These are phyloP conservation scores for Magnusiomyces suaveolens DNA, from an alignment of 1,139 yeast species.

Conservation along the genomic window DNA sequence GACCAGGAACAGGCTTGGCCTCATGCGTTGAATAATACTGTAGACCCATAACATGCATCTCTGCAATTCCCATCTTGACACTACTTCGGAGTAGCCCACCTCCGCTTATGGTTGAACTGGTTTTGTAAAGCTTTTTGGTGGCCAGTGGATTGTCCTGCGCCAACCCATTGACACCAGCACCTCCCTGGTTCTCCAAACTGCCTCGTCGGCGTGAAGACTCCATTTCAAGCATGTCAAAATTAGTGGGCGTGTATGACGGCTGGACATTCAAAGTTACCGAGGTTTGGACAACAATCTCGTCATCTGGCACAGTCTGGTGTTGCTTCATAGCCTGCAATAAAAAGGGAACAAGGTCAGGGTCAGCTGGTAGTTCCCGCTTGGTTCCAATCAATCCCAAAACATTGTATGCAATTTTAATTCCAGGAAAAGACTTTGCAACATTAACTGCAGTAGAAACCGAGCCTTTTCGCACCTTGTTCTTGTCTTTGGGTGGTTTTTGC, in stretches of 20 bases:
- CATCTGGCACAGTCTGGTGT: background rate
- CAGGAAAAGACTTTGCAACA: background rate
- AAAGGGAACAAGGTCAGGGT: background rate
- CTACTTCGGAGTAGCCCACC: slow-evolving; percentile 7
- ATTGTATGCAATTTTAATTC: background rate
- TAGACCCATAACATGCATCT: slow-evolving; percentile 12
- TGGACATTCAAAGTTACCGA: background rate
- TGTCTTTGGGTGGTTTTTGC: background rate
- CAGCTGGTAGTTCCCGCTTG: background rate
- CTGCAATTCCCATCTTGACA: slow-evolving; percentile 9
- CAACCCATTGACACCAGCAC: background rate
- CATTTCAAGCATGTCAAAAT: background rate
- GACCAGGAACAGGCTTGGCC: no score
- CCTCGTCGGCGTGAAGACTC: background rate
- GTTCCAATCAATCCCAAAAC: background rate
- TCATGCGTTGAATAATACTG: slow-evolving; percentile 4
- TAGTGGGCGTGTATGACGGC: slow-evolving; percentile 1
- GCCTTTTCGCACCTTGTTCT: background rate
- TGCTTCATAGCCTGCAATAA: background rate
- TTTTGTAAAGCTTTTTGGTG: background rate
- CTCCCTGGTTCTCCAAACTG: background rate
- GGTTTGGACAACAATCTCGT: background rate
- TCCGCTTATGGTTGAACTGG: background rate
- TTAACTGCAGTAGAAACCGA: background rate
- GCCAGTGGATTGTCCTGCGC: background rate